These are phyloP conservation scores for Microdochium paspali DNA, from an alignment of 2,329 filamentous ascomycete species.

Conservation along the genomic window DNA sequence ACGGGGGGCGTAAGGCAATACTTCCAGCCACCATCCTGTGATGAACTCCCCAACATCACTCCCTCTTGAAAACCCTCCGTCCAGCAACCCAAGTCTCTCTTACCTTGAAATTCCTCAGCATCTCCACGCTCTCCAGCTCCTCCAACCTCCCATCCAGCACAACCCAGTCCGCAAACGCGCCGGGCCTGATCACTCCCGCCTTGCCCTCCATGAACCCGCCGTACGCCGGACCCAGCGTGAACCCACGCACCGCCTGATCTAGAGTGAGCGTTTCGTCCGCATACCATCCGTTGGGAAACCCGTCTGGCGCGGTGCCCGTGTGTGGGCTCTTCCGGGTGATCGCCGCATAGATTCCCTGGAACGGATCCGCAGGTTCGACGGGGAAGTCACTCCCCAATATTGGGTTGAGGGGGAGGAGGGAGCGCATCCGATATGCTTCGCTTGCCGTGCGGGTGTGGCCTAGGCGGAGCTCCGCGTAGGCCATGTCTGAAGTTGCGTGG, in stretches of 20 bases:
- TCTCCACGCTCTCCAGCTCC: slow-evolving; percentile 33
- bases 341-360: slow-evolving; percentile 61
- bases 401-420: slow-evolving; percentile 41
- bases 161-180: slow-evolving; percentile 60
- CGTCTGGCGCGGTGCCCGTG: slow-evolving; percentile 39
- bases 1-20: too few species aligned
- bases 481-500: slow-evolving; percentile 63
- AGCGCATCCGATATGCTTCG: slow-evolving; percentile 59
- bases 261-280: slow-evolving; percentile 47
- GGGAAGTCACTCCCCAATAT: slow-evolving; percentile 64
- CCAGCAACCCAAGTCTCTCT: slow-evolving; percentile 25
- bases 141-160: slow-evolving; percentile 50
- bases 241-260: slow-evolving; percentile 51
- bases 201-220: slow-evolving; percentile 49
- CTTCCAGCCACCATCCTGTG: too few species aligned
- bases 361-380: slow-evolving; percentile 59
- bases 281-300: slow-evolving; percentile 46
- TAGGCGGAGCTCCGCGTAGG: slow-evolving; percentile 52
- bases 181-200: slow-evolving; percentile 49
- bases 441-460: slow-evolving; percentile 41
- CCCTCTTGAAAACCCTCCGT: background rate
- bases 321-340: slow-evolving; percentile 50
- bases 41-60: too few species aligned
- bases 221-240: slow-evolving; percentile 49
- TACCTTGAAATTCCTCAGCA: slow-evolving; percentile 32